Evolutionary conservation across 352 stramenopile genomes (phyloP), one percentile per base, ranked within the genome.

Genomic region (Globisporangium nodosum): DNA sequence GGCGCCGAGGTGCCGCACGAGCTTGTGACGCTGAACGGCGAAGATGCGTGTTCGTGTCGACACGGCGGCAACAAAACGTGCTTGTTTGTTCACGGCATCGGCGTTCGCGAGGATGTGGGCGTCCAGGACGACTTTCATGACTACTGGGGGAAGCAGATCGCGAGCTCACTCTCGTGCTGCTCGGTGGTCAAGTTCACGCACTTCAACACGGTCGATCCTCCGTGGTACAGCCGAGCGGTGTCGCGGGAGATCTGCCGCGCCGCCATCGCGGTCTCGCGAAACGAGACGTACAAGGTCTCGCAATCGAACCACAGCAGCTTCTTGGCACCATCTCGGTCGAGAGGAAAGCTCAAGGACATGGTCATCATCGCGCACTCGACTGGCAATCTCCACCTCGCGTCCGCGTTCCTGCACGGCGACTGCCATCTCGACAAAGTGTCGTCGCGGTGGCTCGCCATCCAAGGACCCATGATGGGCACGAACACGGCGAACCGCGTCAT

Each of bases 11-110:
- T 5, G 33, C 33, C 33, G 6, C 5, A 37, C 33, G 33, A 37
- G 9, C 0, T 37, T 37, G 33, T 37, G 33, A 12, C 33, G 9
- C 33, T 37, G 33, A 7, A 27, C 9, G 40, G 39, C 9, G 18
- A 21, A 24, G 27, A 11, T 39, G 33, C 42, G 9, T 48, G 45
- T 20, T 13, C 43, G 9, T 60, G 54, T 18, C 15, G 16, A 1
- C 21, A 60, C 47, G 54, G 54, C 12, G 35, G 30, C 13, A 52
- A 52, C 27, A 78, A 76, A 45, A 68, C 63, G 39, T 82, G 73
- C 37, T 30, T 82, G 46, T 78, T 82, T 46, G 54, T 79, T 4
- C 73, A 82, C 53, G 73, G 73, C n/a, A 70, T 82, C 11, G 73
- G 69, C 16, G 60, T 73, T 3, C 43, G 53, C 47, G 45, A 65